Percentiles rank a stretch among this genome's conserved stretches.
Evolutionary conservation across 2,329 filamentous ascomycete genomes (phyloP).

Genomic region (Lecanicillium sp.): DNA sequence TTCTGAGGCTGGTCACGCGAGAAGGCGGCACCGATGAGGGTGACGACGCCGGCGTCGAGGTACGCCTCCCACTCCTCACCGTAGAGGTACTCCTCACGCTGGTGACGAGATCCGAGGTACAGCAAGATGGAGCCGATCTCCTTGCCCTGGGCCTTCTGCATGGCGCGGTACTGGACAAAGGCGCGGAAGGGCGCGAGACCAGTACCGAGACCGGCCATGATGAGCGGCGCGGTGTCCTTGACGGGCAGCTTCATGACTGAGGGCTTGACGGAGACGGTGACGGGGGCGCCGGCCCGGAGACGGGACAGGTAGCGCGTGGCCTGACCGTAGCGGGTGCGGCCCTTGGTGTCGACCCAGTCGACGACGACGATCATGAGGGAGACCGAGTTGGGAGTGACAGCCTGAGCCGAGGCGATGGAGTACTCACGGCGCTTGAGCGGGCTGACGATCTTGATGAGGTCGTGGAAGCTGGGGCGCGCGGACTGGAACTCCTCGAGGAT

Average conservation of each 20-base stretch:
- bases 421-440: conserved; percentile 97
- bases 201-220: conserved; percentile 98
- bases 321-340: conserved; percentile 85
- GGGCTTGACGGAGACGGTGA: conserved; percentile 93
- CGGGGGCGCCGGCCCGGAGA: conserved; percentile 66
- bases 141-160: conserved; percentile 96
- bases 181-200: conserved; percentile 98
- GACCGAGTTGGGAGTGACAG: conserved; percentile 84
- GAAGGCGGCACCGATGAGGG: conserved; percentile 87
- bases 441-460: conserved; percentile 78
- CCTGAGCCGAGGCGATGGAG: conserved; percentile 96
- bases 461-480: conserved; percentile 80
- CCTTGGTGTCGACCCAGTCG: conserved; percentile 84
- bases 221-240: conserved; percentile 82
- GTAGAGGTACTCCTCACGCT: conserved; percentile 97
- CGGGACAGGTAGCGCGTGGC: conserved; percentile 83
- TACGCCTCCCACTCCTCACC: conserved; percentile 99
- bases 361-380: conserved; percentile 96
- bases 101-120: conserved; percentile 95
- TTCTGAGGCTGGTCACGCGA: conserved; percentile 95
- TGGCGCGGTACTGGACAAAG: conserved; percentile 95
- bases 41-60: conserved; percentile 90
- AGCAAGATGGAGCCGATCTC: conserved; percentile 88
- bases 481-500: conserved; percentile 84
- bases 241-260: conserved; percentile 98